phyloP scores from a whole-genome alignment of 768 basidiomycete species.

The Cystobasidium ongulense region DNA sequence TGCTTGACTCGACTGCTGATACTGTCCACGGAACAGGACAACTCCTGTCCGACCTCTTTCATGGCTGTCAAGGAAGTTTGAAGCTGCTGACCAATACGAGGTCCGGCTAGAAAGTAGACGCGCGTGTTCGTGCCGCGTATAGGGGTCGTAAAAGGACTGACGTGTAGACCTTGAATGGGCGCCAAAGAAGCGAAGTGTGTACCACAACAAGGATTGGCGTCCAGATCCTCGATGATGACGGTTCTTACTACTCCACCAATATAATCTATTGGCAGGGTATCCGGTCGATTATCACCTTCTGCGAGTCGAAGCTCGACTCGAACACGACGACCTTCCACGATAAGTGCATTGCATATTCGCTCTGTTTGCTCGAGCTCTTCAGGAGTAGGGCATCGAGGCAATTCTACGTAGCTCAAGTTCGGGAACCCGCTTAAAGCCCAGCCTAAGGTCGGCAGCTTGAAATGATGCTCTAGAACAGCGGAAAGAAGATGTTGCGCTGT shows the following conservation, averaged over 20 bases:
- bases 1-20: conserved; percentile 63
- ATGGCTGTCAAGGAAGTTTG: conserved; percentile 56
- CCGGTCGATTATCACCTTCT: conserved; percentile 45
- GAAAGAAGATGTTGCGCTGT: conserved; percentile 76
- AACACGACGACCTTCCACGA: conserved; percentile 61
- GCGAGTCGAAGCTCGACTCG: conserved; percentile 65
- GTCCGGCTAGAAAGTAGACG: conserved; percentile 74
- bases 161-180: conserved; percentile 52
- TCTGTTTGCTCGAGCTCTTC: conserved; percentile 61
- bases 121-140: conserved; percentile 59
- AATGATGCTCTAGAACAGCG: conserved; percentile 57
- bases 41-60: conserved; percentile 53
- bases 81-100: conserved; percentile 61
- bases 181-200: conserved; percentile 70
- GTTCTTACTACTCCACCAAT: conserved; percentile 62
- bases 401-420: conserved; percentile 65
- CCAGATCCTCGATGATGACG: conserved; percentile 54
- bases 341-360: conserved; percentile 57
- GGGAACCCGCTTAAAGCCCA: conserved; percentile 71
- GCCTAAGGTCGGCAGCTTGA: conserved; percentile 60
- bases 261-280: conserved; percentile 61
- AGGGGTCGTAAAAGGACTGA: conserved; percentile 62
- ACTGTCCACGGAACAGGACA: conserved; percentile 62
- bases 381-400: conserved; percentile 59
- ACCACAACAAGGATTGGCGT: conserved; percentile 59